phyloP scores from a whole-genome alignment of 352 stramenopile genomes.

The Phytophthora pini region DNA sequence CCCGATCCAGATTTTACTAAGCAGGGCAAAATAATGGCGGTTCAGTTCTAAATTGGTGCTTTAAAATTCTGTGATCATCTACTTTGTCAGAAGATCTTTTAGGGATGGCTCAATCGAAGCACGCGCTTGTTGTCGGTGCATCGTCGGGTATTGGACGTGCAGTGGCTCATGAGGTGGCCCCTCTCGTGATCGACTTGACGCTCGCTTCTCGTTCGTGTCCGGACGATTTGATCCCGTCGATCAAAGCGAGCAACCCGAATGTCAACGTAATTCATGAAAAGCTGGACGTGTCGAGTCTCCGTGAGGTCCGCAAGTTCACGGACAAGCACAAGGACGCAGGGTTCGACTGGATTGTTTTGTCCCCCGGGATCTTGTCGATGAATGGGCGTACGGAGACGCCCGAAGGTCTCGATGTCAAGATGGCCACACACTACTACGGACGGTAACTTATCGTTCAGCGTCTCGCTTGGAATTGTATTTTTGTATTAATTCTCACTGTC shows the following conservation, averaged over 20 bases:
- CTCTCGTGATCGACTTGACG: slow-evolving; percentile 18
- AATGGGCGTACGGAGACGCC: slow-evolving; percentile 18
- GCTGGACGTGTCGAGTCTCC: slow-evolving; percentile 20
- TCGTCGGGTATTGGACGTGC: slow-evolving; percentile 27
- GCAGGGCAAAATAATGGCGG: not conserved
- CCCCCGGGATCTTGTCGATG: slow-evolving; percentile 13
- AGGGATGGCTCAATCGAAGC: slow-evolving; percentile 17
- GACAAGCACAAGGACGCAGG: slow-evolving; percentile 6
- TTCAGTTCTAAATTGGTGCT: not conserved
- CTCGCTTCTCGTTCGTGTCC: slow-evolving; percentile 26
- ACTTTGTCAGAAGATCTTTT: not conserved
- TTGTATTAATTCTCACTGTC: too few species aligned
- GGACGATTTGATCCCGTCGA: slow-evolving; percentile 17
- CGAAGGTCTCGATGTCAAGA: slow-evolving; percentile 26
- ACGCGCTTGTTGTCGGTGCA: slow-evolving; percentile 24
- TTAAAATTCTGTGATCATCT: too few species aligned
- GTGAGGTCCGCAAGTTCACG: slow-evolving; percentile 24
- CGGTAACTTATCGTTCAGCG: slow-evolving; percentile 1
- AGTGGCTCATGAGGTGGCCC: slow-evolving; percentile 16
- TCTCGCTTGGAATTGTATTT: too few species aligned
- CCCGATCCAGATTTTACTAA: slow-evolving; percentile 74
- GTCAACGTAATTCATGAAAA: slow-evolving; percentile 22
- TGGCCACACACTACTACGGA: slow-evolving; percentile 29
- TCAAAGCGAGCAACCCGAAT: slow-evolving; percentile 20
- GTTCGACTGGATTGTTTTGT: slow-evolving; percentile 29